Conservation (phyloP, 306 rosid species). For the Herpetospermum pedunculosum region DNA sequence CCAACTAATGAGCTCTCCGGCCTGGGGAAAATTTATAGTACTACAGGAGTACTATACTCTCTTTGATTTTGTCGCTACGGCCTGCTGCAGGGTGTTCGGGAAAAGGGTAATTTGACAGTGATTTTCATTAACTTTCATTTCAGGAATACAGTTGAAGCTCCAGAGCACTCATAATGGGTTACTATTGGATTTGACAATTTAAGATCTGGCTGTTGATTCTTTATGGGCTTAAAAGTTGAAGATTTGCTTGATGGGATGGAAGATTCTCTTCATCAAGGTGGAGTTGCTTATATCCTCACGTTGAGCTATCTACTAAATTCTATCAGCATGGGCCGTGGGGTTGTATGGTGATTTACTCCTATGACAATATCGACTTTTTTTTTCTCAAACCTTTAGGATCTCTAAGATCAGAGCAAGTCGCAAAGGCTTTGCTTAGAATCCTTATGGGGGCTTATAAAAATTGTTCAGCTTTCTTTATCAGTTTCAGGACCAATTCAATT, state of each 20-base stretch:
- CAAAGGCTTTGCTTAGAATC: background rate
- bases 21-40: no score
- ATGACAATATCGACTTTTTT: background rate
- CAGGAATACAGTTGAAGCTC: slow-evolving; percentile 13
- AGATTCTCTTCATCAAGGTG: background rate
- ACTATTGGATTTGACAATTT: background rate
- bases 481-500: background rate
- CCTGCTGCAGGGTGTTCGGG: background rate
- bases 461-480: background rate
- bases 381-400: background rate
- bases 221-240: background rate
- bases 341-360: background rate
- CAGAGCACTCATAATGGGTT: background rate
- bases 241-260: background rate
- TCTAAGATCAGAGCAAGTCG: background rate
- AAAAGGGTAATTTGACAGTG: background rate
- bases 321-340: background rate
- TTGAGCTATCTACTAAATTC: background rate
- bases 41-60: no score
- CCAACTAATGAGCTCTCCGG: background rate
- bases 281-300: background rate
- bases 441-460: background rate
- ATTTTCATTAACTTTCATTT: background rate
- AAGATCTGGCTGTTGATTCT: background rate
- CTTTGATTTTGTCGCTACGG: no score